Percentiles rank a stretch among this genome's conserved stretches.
Conservation (phyloP, 2,329 filamentous ascomycete genomes). For the Colletotrichum costaricense region DNA sequence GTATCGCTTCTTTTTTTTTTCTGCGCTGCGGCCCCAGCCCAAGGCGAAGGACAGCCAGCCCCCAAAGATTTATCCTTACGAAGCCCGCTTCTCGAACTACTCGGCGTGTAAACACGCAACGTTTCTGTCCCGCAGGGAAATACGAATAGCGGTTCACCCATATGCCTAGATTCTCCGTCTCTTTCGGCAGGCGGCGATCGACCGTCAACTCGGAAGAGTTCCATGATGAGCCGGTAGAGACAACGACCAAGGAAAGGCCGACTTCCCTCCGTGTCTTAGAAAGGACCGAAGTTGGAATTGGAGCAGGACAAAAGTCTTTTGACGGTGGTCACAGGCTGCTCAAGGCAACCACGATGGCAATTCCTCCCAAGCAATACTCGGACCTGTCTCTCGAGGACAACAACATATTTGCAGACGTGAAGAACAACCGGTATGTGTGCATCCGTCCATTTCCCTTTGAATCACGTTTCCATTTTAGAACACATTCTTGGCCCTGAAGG, state of each 20-base stretch:
- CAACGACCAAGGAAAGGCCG: conserved; percentile 42
- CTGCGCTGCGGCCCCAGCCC: conserved; percentile 9
- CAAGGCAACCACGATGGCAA: conserved; percentile 48
- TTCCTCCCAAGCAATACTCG: conserved; percentile 47
- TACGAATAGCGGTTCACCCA: conserved; percentile 49
- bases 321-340: conserved; percentile 60
- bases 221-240: conserved; percentile 59
- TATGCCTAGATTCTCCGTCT: conserved; percentile 73
- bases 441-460: conserved; percentile 27
- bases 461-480: conserved; percentile 23
- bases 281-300: conserved; percentile 54
- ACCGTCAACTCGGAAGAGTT: conserved; percentile 64
- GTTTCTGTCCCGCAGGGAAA: conserved; percentile 21
- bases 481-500: conserved; percentile 26
- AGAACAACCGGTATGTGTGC: conserved; percentile 67
- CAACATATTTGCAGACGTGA: conserved; percentile 69
- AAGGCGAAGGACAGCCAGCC: conserved; percentile 16
- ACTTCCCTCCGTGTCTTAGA: conserved; percentile 71
- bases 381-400: conserved; percentile 61
- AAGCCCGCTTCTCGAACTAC: neutral
- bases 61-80: conserved; percentile 5
- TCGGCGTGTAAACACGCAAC: conserved; percentile 17
- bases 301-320: conserved; percentile 56
- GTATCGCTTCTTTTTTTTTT: conserved; percentile 20
- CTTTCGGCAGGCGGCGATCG: conserved; percentile 70